These are phyloP conservation scores for Cercospora brassicicola DNA, from an alignment of 2,329 filamentous ascomycete species.

Conservation along the genomic window DNA sequence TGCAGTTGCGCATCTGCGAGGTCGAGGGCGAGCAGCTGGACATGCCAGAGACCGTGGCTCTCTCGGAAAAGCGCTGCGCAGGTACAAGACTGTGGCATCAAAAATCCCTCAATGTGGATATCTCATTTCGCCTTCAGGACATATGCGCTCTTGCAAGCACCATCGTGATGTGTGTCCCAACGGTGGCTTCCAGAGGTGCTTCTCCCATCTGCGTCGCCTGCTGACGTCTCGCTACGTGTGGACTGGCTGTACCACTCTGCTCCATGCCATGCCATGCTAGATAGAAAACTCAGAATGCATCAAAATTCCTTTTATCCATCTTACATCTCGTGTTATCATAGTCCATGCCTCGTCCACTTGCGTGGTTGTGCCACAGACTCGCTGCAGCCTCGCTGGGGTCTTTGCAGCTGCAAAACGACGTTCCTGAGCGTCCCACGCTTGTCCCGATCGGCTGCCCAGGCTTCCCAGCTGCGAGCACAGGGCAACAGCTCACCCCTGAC, in stretches of 20 bases:
- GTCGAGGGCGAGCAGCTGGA: not conserved
- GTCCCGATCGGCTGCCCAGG: not conserved
- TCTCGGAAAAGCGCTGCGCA: not conserved
- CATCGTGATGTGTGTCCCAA: not conserved
- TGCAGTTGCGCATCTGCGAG: not conserved
- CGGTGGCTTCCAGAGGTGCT: not conserved
- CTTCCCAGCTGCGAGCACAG: conserved; percentile 4
- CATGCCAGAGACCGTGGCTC: not conserved
- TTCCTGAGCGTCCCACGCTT: not conserved
- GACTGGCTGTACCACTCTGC: not conserved
- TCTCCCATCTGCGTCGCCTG: not conserved
- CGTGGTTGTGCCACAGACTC: not conserved
- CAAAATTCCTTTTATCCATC: not conserved
- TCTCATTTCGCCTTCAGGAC: not conserved
- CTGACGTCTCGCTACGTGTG: not conserved
- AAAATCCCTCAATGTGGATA: not conserved
- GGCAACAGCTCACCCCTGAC: conserved; percentile 1
- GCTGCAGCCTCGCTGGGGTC: not conserved
- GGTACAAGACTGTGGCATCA: not conserved
- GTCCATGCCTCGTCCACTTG: not conserved
- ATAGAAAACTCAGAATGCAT: not conserved
- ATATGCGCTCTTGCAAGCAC: not conserved
- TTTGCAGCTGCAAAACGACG: not conserved
- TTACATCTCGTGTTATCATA: not conserved
- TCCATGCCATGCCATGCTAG: no score